Evolutionary conservation across 371 early-diverging fungal genomes (phyloP).

Genomic region (Mucor irregularis): DNA sequence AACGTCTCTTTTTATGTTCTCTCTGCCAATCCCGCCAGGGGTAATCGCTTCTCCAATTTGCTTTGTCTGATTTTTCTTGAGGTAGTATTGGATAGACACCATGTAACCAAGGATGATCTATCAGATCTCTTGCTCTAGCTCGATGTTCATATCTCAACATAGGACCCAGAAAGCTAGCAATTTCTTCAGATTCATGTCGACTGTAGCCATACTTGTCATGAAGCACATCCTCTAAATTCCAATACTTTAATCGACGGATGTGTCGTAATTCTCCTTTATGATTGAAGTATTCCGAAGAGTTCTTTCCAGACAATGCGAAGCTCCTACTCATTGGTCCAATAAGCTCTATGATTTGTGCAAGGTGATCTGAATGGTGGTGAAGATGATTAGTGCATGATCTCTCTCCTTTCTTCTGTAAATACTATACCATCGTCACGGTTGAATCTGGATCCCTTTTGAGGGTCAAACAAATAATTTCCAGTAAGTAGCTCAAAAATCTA

Average conservation of each 20-base stretch:
- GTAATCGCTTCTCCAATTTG: constrained; percentile 26
- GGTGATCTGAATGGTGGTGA: constrained; percentile 80
- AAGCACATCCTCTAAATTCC: constrained; percentile 82
- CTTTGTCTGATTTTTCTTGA: constrained; percentile 24
- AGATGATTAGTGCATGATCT: no score
- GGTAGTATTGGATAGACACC: constrained; percentile 40
- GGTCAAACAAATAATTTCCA: constrained; percentile 95
- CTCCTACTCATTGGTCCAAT: constrained; percentile 80
- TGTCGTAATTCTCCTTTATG: constrained; percentile 79
- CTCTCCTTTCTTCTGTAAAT: no score
- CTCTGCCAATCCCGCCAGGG: constrained; percentile 47
- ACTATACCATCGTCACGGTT: constrained; percentile 88
- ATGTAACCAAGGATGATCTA: constrained; percentile 67
- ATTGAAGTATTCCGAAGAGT: constrained; percentile 79
- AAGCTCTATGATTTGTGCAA: constrained; percentile 95
- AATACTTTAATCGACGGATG: constrained; percentile 81
- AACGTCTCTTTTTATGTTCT: constrained; percentile 11
- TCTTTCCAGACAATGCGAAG: constrained; percentile 75
- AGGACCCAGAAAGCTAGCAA: constrained; percentile 66
- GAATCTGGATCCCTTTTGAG: constrained; percentile 79
- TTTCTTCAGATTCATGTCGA: constrained; percentile 57
- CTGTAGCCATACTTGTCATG: constrained; percentile 78
- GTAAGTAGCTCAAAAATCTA: constrained; percentile 87
- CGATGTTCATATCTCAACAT: constrained; percentile 73
- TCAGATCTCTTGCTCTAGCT: constrained; percentile 55